phyloP scores from a whole-genome alignment of 2,329 filamentous ascomycete genomes.

The Colletotrichum neosansevieriae region DNA sequence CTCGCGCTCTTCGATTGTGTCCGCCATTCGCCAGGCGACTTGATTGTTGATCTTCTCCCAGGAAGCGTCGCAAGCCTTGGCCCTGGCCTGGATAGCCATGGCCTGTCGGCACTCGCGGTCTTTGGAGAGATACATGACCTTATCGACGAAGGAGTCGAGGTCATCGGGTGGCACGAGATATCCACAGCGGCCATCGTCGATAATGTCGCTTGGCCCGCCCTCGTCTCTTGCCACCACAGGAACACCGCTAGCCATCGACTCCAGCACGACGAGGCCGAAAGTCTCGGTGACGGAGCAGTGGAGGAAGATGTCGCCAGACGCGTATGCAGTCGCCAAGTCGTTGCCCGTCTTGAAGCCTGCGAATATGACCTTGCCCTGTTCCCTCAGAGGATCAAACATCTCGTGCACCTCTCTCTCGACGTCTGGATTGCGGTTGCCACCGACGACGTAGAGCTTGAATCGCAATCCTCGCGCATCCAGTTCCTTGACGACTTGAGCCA shows the following conservation, averaged over 20 bases:
- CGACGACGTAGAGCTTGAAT: slow-evolving; percentile 76
- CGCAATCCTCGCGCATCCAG: slow-evolving; percentile 67
- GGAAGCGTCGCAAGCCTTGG: slow-evolving; percentile 71
- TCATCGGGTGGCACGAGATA: slow-evolving; percentile 72
- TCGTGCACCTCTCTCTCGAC: slow-evolving; percentile 72
- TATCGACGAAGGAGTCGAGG: slow-evolving; percentile 67
- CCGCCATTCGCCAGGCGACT: slow-evolving; percentile 73
- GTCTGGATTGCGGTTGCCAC: slow-evolving; percentile 73
- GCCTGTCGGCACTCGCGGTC: slow-evolving; percentile 57
- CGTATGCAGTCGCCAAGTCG: slow-evolving; percentile 74
- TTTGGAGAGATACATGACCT: slow-evolving; percentile 62
- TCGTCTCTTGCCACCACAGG: slow-evolving; percentile 77
- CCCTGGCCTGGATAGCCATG: slow-evolving; percentile 63
- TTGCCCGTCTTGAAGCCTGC: slow-evolving; percentile 73
- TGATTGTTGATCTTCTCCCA: slow-evolving; percentile 80
- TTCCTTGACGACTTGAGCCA: slow-evolving; percentile 66
- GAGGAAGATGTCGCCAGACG: slow-evolving; percentile 76
- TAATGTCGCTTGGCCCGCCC: slow-evolving; percentile 76
- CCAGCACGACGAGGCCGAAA: slow-evolving; percentile 77
- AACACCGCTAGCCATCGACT: slow-evolving; percentile 78
- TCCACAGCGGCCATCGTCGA: slow-evolving; percentile 69
- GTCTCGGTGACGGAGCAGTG: slow-evolving; percentile 80
- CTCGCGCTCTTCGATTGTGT: slow-evolving; percentile 62
- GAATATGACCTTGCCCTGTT: slow-evolving; percentile 70
- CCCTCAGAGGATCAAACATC: slow-evolving; percentile 65